These are phyloP conservation scores for Berberis thunbergii DNA, from an alignment of 164 flowering plant species.

Conservation along the genomic window DNA sequence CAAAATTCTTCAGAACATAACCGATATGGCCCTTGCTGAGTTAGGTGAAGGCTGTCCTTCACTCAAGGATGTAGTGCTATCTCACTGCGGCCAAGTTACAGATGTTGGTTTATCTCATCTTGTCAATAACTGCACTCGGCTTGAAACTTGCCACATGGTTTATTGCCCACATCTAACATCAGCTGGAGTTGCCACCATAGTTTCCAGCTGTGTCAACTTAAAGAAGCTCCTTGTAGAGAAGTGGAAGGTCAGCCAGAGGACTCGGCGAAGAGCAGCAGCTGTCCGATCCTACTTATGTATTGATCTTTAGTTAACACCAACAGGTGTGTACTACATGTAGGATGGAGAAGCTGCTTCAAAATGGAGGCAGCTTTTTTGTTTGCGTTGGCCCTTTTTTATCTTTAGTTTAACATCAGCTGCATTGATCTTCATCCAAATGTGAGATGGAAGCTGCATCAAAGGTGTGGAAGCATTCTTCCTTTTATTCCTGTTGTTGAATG, in stretches of 20 bases:
- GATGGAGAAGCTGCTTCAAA: background rate
- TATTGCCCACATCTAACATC: slow-evolving; percentile 70
- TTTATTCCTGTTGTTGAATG: too few relatives aligned
- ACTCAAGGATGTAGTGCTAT: slow-evolving; percentile 66
- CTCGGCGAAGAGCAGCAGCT: slow-evolving; percentile 61
- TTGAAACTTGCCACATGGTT: slow-evolving; percentile 83
- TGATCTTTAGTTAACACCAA: slow-evolving; percentile 39
- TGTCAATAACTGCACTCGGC: slow-evolving; percentile 39
- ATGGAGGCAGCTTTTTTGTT: background rate
- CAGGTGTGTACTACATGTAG: background rate
- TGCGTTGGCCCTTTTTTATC: too few relatives aligned
- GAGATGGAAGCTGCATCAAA: too few relatives aligned
- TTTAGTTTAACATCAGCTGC: too few relatives aligned
- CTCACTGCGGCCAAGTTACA: slow-evolving; percentile 69
- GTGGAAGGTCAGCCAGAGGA: slow-evolving; percentile 72
- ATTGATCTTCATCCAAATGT: too few relatives aligned
- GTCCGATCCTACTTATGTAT: slow-evolving; percentile 61
- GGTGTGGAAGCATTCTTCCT: too few relatives aligned
- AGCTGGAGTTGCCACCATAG: slow-evolving; percentile 78
- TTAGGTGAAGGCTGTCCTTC: slow-evolving; percentile 73
- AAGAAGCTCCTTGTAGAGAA: slow-evolving; percentile 78
- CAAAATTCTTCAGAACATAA: slow-evolving; percentile 51
- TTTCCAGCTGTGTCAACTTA: slow-evolving; percentile 58
- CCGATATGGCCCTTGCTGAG: slow-evolving; percentile 69
- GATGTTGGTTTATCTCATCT: slow-evolving; percentile 71